Percentiles rank a stretch among this genome's conserved stretches.
phyloP scores from a whole-genome alignment of 2,329 filamentous ascomycete species.

The Colletotrichum plurivorum region DNA sequence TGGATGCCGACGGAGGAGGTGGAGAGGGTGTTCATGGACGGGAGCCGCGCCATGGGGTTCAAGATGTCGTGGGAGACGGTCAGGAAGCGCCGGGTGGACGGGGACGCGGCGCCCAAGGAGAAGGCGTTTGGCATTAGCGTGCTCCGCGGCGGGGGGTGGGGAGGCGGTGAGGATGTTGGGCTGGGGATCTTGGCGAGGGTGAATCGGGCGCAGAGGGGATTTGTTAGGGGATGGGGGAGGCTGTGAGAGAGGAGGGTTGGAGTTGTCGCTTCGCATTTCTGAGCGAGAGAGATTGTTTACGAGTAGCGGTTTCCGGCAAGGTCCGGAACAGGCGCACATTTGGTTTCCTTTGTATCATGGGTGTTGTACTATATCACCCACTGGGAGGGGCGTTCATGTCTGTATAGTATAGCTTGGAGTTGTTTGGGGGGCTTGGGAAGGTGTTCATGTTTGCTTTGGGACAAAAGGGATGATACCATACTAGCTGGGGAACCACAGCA shows the following conservation, averaged over 20 bases:
- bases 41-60: constrained; percentile 46
- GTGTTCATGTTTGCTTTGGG: no score
- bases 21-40: constrained; percentile 41
- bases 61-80: constrained; percentile 45
- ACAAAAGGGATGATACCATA: constrained; percentile 35
- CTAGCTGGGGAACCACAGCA: constrained; percentile 19
- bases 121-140: constrained; percentile 40
- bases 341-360: not conserved
- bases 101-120: constrained; percentile 4
- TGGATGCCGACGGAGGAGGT: constrained; percentile 44
- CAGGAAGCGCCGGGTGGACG: constrained; percentile 27
- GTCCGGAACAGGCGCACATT: not conserved
- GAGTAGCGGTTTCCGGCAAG: not conserved
- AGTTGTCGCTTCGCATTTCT: not conserved
- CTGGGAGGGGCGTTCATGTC: not conserved
- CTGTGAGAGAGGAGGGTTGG: not conserved
- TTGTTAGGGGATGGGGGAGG: constrained; percentile 31
- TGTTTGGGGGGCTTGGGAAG: constrained; percentile 4
- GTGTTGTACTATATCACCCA: no score
- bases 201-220: constrained; percentile 36
- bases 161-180: constrained; percentile 41
- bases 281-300: not conserved
- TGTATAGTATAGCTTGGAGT: constrained; percentile 28
- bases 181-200: constrained; percentile 40
- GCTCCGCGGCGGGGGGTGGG: constrained; percentile 37